These are phyloP conservation scores for Silene uniflora DNA, from an alignment of 148 eudicot genomes.

Conservation along the genomic window DNA sequence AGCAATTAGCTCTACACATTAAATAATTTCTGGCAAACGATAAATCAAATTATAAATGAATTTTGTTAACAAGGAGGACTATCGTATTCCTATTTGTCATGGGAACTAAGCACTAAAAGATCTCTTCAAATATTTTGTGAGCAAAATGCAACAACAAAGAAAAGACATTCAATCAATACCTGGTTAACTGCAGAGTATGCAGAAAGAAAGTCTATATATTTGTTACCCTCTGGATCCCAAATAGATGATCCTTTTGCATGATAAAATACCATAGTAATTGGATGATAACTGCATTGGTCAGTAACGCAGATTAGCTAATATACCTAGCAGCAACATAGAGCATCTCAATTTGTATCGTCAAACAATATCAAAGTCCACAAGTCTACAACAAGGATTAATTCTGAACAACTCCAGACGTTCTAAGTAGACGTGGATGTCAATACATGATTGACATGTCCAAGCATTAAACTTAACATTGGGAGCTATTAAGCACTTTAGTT, in stretches of 20 bases:
- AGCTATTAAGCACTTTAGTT: not conserved
- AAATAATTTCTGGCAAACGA: too few relatives aligned
- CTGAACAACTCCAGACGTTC: not conserved
- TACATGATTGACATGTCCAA: not conserved
- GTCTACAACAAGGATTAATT: not conserved
- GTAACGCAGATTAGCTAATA: conserved; percentile 5
- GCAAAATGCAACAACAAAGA: not conserved
- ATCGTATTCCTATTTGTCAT: not conserved
- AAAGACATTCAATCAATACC: conserved; percentile 30
- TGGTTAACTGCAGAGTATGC: conserved; percentile 98
- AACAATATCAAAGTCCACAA: not conserved
- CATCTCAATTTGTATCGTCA: not conserved
- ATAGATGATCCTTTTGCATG: conserved; percentile 81
- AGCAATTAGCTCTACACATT: conserved; percentile 4
- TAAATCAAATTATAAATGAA: too few relatives aligned
- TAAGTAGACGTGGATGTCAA: too few relatives aligned
- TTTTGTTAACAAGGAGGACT: not conserved
- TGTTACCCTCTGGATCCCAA: conserved; percentile 99
- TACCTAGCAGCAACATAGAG: not conserved
- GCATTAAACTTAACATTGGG: not conserved
- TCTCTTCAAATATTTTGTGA: too few relatives aligned
- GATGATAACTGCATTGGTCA: conserved; percentile 76
- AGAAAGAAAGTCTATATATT: conserved; percentile 84
- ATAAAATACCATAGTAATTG: conserved; percentile 85
- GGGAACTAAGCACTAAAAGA: not conserved